Conservation (phyloP, 768 basidiomycete species). For the Nevesoporus exiguus region DNA sequence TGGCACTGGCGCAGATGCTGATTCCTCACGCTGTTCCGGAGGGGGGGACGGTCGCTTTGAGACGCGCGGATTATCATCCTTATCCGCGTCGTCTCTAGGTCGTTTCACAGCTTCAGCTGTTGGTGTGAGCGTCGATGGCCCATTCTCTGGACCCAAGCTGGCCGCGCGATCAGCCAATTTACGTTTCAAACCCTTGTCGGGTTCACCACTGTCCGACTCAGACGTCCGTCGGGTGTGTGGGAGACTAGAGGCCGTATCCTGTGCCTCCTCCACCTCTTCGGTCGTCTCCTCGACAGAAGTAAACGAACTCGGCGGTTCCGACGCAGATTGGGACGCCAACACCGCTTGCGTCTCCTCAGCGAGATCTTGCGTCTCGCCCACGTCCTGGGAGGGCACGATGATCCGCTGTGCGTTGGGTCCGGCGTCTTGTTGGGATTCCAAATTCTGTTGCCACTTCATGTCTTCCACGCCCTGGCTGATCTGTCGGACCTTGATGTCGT, state of each 20-base stretch:
- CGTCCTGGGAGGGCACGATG: slow-evolving; percentile 4
- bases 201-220: slow-evolving; percentile 45
- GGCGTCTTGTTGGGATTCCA: slow-evolving; percentile 13
- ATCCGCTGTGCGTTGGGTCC: slow-evolving; percentile 5
- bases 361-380: slow-evolving; percentile 8
- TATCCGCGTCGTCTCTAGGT: slow-evolving; percentile 58
- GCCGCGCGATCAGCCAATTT: slow-evolving; percentile 66
- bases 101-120: slow-evolving; percentile 49
- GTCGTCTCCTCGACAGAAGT: slow-evolving; percentile 19
- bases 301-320: slow-evolving; percentile 17
- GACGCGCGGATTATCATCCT: slow-evolving; percentile 60
- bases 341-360: slow-evolving; percentile 15
- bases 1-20: slow-evolving; percentile 3
- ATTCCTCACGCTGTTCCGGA: slow-evolving; percentile 44
- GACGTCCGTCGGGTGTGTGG: slow-evolving; percentile 29
- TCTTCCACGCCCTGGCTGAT: slow-evolving; percentile 80
- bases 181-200: slow-evolving; percentile 66
- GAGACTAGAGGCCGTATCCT: slow-evolving; percentile 25
- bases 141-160: slow-evolving; percentile 50
- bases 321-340: slow-evolving; percentile 7
- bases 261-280: slow-evolving; percentile 32
- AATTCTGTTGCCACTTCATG: slow-evolving; percentile 59
- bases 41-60: slow-evolving; percentile 64
- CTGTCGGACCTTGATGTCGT: slow-evolving; percentile 76
- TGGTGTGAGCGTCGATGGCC: slow-evolving; percentile 20